phyloP scores from a whole-genome alignment of 1,139 yeast species.

The Wickerhamomyces sp. region DNA sequence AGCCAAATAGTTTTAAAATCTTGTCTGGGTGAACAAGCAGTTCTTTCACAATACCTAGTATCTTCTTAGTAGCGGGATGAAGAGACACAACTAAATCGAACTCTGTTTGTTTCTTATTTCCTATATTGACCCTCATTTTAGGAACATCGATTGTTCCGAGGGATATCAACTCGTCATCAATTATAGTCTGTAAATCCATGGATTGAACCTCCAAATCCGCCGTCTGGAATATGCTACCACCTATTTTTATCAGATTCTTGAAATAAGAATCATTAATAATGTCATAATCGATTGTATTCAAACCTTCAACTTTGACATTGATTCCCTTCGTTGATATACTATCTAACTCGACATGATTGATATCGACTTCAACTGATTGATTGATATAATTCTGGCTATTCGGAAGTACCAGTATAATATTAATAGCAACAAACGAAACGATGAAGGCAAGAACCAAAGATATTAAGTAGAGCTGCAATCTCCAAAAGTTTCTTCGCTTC shows the following conservation, averaged over 20 bases:
- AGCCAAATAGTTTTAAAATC: slow-evolving; percentile 28
- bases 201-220: slow-evolving; percentile 23
- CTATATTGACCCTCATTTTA: slow-evolving; percentile 15
- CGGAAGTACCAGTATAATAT: slow-evolving; percentile 11
- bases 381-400: slow-evolving; percentile 26
- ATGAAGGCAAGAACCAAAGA: neutral
- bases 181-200: slow-evolving; percentile 6
- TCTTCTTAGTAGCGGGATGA: slow-evolving; percentile 28
- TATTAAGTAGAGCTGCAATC: neutral
- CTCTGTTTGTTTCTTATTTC: slow-evolving; percentile 12
- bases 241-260: slow-evolving; percentile 24
- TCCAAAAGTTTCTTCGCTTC: too few relatives aligned
- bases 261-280: slow-evolving; percentile 24
- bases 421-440: neutral
- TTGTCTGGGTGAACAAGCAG: slow-evolving; percentile 27
- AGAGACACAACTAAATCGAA: slow-evolving; percentile 23
- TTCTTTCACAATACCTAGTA: slow-evolving; percentile 27
- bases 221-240: slow-evolving; percentile 27
- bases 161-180: slow-evolving; percentile 11
- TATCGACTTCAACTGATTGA: slow-evolving; percentile 28
- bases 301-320: slow-evolving; percentile 27
- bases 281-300: slow-evolving; percentile 26
- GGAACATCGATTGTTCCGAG: slow-evolving; percentile 20
- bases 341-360: slow-evolving; percentile 27
- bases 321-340: slow-evolving; percentile 28